Base-by-base conservation (phyloP, 1,284 basidiomycete species). In the Malassezia nana region DNA sequence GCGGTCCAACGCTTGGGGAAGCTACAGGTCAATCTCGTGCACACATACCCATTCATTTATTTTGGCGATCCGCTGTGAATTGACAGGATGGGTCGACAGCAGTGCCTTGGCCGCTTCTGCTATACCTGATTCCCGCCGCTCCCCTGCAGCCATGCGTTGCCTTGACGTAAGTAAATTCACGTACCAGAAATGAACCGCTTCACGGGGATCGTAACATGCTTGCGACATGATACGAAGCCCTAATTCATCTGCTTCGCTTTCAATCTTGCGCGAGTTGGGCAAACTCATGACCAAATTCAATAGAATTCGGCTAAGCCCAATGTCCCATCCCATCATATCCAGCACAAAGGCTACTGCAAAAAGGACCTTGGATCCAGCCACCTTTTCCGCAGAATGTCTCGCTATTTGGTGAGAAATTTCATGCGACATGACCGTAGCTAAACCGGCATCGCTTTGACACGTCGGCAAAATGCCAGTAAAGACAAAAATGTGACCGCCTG, bases 341-440 rank as follows among this genome's bases (percentile, higher is more conserved):
- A 70, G 40, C 6, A 63, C 26, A 28, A 65, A 54, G 4, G 55
- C 50, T 33, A 52, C 53, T 13, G 59, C 43, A 9, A 63, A 55
- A 6, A 72, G 42, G 9, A 73, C 60, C 46, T 70, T 73, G 54
- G 60, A 58, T 15, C 67, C 65, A 9, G 67, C 65, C 63, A 67
- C 57, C 52, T 69, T 69, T 48, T 74, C 72, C 1, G 72, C 72
- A 5, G 44, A 33, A 58, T 64, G 54, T 24, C 61, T 26, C 45
- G 58, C 52, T 15, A 57, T 46, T 60, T 86, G 84, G 68, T 92
- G 90, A 2, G 86, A 87, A 79, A 42, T 58, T 84, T 88, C 88
- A 74, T 95, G 90, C 1, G 87, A 83, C 2, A 95, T 76, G 1
- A 95, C 84, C 6, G 85, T 85, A 1, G 91, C 88, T 0, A 96